Evolutionary conservation across 2,329 filamentous ascomycete species (phyloP), one percentile per base, ranked within the genome.

Genomic region (Trichoderma sp.): DNA sequence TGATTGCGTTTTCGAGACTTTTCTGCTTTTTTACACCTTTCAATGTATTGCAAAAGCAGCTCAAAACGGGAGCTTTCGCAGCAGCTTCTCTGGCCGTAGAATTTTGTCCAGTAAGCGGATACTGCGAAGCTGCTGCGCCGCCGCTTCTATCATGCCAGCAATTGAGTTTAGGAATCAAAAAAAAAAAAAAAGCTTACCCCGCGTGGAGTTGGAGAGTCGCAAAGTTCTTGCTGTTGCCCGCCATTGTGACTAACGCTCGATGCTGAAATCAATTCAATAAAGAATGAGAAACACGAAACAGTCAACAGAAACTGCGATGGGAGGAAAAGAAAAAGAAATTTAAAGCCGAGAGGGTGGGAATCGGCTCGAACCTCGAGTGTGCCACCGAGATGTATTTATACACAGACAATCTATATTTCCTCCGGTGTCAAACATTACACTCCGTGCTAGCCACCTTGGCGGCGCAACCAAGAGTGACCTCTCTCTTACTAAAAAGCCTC

Each of bases 151-250:
- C 43, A 14, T 49, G 31, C 29, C 21, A 58, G 63, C 56, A 49
- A 66, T 47, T 35, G 63, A 58, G 21, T 47, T 49, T 35, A 31
- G 19, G 52, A 31, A 67, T 52, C 27, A 56, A 68, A 24, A 58
- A 47, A 58, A 56, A 68, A 24, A 58, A 47, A 58, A 52, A 78
- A 27, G 27, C 84, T 76, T 88, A 92, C 90, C 92, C 92, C 78
- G 92, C 92, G 80, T 96, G 92, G 73, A 96, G 87, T 84, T 95
- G 92, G 72, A 95, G 86, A 71, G 92, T 96, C 84, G 95, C 92
- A 75, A 96, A 96, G 80, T 90, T 87, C 74, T 84, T 85, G 80
- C 83, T 85, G 70, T 86, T 31, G 43, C 57, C 83, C 57, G 80
- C 76, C 79, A 80, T 80, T 68, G 52, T 78, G 72, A 66, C 5